Evolutionary conservation across 2,329 filamentous ascomycete species (phyloP).

Genomic region (Apiospora malaysiana): DNA sequence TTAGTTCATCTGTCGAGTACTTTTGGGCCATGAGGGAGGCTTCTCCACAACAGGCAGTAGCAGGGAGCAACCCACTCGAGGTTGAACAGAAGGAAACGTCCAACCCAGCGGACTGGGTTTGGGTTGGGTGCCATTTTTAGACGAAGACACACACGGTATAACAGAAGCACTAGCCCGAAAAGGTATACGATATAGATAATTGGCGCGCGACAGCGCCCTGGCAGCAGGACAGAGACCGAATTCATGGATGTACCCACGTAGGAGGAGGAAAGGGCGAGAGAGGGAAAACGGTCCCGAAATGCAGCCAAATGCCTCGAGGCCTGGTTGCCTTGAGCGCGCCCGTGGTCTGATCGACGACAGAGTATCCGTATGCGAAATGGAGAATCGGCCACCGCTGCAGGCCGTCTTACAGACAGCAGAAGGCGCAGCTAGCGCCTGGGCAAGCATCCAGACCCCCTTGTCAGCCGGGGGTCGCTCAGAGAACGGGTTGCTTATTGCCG

Average conservation of each 20-base stretch:
- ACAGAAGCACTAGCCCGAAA: constrained; percentile 2
- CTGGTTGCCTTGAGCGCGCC: constrained; percentile 7
- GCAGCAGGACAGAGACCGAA: neutral
- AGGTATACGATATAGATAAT: neutral
- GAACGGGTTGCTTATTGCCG: constrained; percentile 8
- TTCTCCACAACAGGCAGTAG: neutral
- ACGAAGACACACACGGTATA: neutral
- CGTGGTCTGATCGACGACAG: constrained; percentile 11
- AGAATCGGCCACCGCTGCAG: constrained; percentile 13
- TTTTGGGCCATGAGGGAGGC: neutral
- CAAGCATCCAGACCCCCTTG: constrained; percentile 5
- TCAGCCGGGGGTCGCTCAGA: neutral
- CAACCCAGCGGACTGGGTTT: constrained; percentile 8
- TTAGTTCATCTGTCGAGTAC: constrained; percentile 6
- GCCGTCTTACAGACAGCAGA: constrained; percentile 19
- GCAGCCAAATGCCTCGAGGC: neutral
- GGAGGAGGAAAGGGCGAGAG: neutral
- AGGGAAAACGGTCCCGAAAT: neutral
- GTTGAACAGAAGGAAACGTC: constrained; percentile 4
- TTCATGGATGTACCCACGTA: neutral
- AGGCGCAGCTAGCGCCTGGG: constrained; percentile 20
- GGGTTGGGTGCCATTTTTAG: constrained; percentile 9
- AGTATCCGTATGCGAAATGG: constrained; percentile 18
- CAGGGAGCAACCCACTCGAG: constrained; percentile 10
- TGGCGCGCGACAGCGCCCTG: neutral